Conservation (phyloP, 2,329 filamentous ascomycete species). For the Helminthosporium solani region DNA sequence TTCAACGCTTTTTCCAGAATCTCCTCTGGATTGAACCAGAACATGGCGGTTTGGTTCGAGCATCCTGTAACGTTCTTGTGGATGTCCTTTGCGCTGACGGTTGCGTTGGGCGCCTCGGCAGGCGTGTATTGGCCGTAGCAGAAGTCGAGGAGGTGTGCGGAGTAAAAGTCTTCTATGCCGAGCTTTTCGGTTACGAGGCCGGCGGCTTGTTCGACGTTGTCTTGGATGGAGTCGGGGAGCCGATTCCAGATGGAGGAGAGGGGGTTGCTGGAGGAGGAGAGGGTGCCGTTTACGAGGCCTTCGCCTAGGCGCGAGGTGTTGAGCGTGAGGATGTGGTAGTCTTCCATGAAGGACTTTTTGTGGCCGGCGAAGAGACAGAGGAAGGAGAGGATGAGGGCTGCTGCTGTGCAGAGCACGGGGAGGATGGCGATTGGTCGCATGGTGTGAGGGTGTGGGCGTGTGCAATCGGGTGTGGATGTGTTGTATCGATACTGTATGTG, state of each 20-base stretch:
- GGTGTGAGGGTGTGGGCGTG: neutral
- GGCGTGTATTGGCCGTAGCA: constrained; percentile 55
- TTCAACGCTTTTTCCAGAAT: constrained; percentile 54
- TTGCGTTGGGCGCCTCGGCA: constrained; percentile 45
- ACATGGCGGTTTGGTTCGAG: constrained; percentile 55
- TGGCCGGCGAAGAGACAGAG: constrained; percentile 63
- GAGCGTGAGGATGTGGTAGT: constrained; percentile 59
- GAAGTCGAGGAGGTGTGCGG: constrained; percentile 60
- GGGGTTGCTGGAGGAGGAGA: constrained; percentile 26
- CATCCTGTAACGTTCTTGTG: constrained; percentile 56
- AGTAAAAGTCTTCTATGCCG: constrained; percentile 62
- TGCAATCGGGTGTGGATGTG: neutral
- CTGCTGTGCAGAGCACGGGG: constrained; percentile 53
- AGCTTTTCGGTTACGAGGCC: constrained; percentile 49
- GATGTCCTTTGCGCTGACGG: constrained; percentile 44
- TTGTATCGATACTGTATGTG: neutral
- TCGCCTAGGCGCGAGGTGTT: constrained; percentile 59
- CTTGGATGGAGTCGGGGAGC: constrained; percentile 38
- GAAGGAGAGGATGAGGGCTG: constrained; percentile 59
- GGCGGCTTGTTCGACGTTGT: constrained; percentile 46
- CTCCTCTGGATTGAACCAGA: constrained; percentile 57
- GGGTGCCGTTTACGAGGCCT: constrained; percentile 34
- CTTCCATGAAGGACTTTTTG: constrained; percentile 57
- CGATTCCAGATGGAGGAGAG: constrained; percentile 35
- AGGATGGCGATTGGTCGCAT: constrained; percentile 54